These are phyloP conservation scores for Capronia coronata DNA, from an alignment of 2,329 filamentous ascomycete species.

Conservation along the genomic window DNA sequence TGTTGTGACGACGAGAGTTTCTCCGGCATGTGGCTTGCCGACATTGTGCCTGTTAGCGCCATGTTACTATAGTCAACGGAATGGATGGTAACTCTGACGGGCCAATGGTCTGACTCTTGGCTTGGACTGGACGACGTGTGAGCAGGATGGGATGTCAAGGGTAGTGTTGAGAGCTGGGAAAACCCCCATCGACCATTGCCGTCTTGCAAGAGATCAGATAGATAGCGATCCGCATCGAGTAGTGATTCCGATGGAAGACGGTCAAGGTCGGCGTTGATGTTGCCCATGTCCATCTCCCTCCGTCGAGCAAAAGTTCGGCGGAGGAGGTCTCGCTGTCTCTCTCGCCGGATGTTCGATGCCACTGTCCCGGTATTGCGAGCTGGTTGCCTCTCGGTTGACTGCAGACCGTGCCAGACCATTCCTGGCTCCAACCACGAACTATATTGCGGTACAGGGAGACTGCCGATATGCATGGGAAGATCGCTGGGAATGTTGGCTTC, in stretches of 20 bases:
- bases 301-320: slow-evolving; percentile 10
- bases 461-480: slow-evolving; percentile 25
- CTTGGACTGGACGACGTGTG: slow-evolving; percentile 28
- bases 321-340: slow-evolving; percentile 15
- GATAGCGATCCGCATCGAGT: slow-evolving; percentile 13
- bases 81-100: slow-evolving; percentile 61
- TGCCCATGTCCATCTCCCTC: slow-evolving; percentile 2
- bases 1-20: slow-evolving; percentile 12
- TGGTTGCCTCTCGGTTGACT: slow-evolving; percentile 45
- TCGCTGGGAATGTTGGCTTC: slow-evolving; percentile 20
- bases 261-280: slow-evolving; percentile 1
- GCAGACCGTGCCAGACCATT: slow-evolving; percentile 54
- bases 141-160: slow-evolving; percentile 24
- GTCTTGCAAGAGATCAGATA: slow-evolving; percentile 18
- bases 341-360: slow-evolving; percentile 9
- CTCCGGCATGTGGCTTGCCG: slow-evolving; percentile 59
- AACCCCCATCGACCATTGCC: slow-evolving; percentile 30
- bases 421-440: slow-evolving; percentile 59
- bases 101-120: slow-evolving; percentile 52
- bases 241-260: neutral
- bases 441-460: slow-evolving; percentile 38
- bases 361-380: neutral
- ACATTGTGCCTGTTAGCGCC: slow-evolving; percentile 62
- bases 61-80: slow-evolving; percentile 54
- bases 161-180: slow-evolving; percentile 15